These are phyloP conservation scores for Podila epicladia DNA, from an alignment of 192 early-diverging fungal species.

Conservation along the genomic window DNA sequence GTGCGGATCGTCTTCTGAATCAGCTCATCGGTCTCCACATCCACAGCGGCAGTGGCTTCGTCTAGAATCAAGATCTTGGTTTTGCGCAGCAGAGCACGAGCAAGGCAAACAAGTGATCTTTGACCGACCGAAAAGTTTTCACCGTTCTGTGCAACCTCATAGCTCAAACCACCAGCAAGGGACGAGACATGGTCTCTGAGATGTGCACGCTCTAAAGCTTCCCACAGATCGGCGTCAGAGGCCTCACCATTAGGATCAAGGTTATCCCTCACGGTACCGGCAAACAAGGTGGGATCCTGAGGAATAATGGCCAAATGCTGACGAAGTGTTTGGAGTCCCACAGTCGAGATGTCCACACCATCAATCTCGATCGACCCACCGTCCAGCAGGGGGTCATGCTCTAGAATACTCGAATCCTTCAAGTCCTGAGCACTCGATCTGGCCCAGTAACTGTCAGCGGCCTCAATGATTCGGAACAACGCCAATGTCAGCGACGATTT, in stretches of 20 bases:
- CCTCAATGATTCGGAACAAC: not conserved
- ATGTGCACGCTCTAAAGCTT: slow-evolving; percentile 59
- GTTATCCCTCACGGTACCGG: slow-evolving; percentile 59
- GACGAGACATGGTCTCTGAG: slow-evolving; percentile 51
- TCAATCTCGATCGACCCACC: slow-evolving; percentile 56
- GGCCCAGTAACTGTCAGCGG: not conserved
- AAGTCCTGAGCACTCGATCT: not conserved
- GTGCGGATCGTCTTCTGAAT: too few relatives aligned
- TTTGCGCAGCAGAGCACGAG: too few relatives aligned
- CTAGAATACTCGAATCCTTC: not conserved
- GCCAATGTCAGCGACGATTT: too few relatives aligned
- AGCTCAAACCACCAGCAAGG: too few relatives aligned
- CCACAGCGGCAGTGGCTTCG: too few relatives aligned
- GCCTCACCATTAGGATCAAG: slow-evolving; percentile 64
- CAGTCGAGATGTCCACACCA: slow-evolving; percentile 64
- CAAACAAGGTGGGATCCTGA: slow-evolving; percentile 72
- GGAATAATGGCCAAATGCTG: slow-evolving; percentile 74
- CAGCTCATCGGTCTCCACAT: too few relatives aligned
- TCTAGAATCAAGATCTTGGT: too few relatives aligned
- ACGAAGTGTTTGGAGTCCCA: slow-evolving; percentile 62
- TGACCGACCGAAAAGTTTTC: too few relatives aligned
- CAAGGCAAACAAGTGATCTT: too few relatives aligned
- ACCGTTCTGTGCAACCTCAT: too few relatives aligned
- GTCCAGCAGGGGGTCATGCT: not conserved
- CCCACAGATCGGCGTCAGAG: slow-evolving; percentile 57